Base-by-base conservation (phyloP, 352 stramenopile species). In the Phytopythium chamaehyphon region DNA sequence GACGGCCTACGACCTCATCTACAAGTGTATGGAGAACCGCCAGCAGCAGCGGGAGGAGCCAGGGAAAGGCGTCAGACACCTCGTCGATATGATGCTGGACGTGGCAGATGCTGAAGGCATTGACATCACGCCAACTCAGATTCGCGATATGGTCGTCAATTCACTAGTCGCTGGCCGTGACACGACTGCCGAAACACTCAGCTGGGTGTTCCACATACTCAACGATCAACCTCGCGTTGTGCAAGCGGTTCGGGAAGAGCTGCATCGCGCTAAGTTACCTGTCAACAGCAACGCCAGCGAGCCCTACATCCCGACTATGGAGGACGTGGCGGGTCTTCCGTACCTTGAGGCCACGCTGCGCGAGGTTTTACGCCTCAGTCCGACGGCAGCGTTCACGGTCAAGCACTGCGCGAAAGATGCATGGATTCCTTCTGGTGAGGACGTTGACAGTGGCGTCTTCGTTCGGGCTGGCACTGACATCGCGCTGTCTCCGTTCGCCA, bases 101-200 rank as follows among this genome's bases (percentile, higher is more conserved):
- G 56, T 33, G 22, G 40, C 55, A 9, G 64, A 73, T 33, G 36
- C 35, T 5, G 64, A 50, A 2, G 55, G 51, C 2, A 40, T 64
- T 23, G 43, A 51, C 1, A 55, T 80, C 6, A 24, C 44, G 4
- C 67, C 67, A 3, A 62, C 42, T 12, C 74, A 76, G 18, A 56
- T 90, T 36, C 72, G 71, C 18, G 76, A 90, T 44, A 80, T 92
- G 40, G 64, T 87, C 3, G 57, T 91, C 6, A 82, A 66, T 16
- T 74, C 85, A 9, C 44, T 90, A 8, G 62, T 91, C 33, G 82
- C 77, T 19, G 82, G 82, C 0, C 67, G 76, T 43, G 80, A 92
- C 62, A 90, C 82, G 1, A 86, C 81, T 7, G 69, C 76, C 2
- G 62, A 70, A 40, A 58, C 71, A 3, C 18, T 88, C 50, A 74